phyloP scores from a whole-genome alignment of 2,329 filamentous ascomycete species.

The Fusarium sp. region DNA sequence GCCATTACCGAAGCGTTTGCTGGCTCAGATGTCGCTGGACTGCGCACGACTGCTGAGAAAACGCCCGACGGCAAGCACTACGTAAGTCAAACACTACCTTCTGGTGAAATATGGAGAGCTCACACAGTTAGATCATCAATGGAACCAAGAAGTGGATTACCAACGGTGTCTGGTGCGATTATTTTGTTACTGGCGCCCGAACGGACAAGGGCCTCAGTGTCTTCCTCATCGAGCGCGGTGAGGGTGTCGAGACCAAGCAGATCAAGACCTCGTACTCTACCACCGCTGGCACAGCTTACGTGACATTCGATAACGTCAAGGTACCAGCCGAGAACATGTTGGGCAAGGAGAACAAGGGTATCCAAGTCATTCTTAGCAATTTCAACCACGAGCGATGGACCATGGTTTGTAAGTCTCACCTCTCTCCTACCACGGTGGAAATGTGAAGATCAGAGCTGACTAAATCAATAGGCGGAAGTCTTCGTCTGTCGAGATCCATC shows the following conservation, averaged over 20 bases:
- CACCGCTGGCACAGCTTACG: constrained; percentile 80
- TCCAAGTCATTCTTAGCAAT: constrained; percentile 85
- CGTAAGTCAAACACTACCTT: constrained; percentile 56
- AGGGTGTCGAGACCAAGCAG: constrained; percentile 80
- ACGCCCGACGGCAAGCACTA: constrained; percentile 81
- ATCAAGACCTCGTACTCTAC: constrained; percentile 88
- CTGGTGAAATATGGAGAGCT: not conserved
- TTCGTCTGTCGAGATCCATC: constrained; percentile 75
- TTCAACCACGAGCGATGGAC: constrained; percentile 90
- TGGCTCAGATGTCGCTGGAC: constrained; percentile 81
- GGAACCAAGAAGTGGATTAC: constrained; percentile 90
- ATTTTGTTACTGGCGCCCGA: constrained; percentile 84
- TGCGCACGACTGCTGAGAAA: constrained; percentile 83
- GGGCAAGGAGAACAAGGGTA: constrained; percentile 87
- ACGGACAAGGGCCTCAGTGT: constrained; percentile 85
- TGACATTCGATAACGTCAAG: constrained; percentile 89
- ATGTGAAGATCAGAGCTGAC: constrained; percentile 12
- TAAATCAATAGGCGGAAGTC: constrained; percentile 62
- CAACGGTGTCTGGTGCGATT: constrained; percentile 83
- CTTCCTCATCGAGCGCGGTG: constrained; percentile 78
- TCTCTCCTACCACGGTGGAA: not conserved
- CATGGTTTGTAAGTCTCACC: constrained; percentile 70
- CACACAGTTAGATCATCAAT: constrained; percentile 65
- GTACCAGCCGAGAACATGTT: constrained; percentile 83
- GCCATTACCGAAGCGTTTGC: constrained; percentile 92